Evolutionary conservation across 345 rosid species (phyloP), one percentile per base, ranked within the genome.

Genomic region (Euclidium syriacum): DNA sequence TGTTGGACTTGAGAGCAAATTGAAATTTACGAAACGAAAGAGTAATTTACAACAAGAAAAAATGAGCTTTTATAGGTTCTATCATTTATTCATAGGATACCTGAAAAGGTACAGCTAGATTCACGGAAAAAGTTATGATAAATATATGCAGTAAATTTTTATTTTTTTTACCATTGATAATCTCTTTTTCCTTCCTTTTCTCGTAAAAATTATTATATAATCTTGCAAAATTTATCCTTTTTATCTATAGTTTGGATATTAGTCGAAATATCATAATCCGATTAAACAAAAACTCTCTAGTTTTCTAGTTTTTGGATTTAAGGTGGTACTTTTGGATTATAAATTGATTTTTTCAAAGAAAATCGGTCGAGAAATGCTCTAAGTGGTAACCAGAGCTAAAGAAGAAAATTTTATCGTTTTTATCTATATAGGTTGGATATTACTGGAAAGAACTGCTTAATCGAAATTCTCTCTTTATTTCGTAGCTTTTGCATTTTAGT

Each of bases 1-100:
- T 63, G 11, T 41, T 25, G 14, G 48, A n/a, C n/a, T 29, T 16
- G 53, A 32, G 65, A 14, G 4, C n/a, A 59, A 5, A 30, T 60
- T 32, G 38, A 65, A 23, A 32, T 43, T 52, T 41, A 22, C 52
- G 11, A 53, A 40, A 40, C 22, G n/a, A 18, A 39, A 39, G n/a
- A n/a, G n/a, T n/a, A 58, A 35, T 22, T 33, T 15, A 24, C 25
- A 62, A n/a, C n/a, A n/a, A n/a, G n/a, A n/a, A n/a, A n/a, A 52
- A 40, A 4, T 22, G 15, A 16, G 51, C 70, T 54, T 33, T 34
- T 24, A n/a, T 46, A 55, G 63, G 62, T 65, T 33, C 17, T n/a
- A 44, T 44, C 55, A 22, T 16, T 66, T 25, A 23, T 34, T 44
- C 63, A 55, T 65, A 65, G 71, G 70, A 54, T 65, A 65, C 55